A percentile compares a stretch with the other conserved stretches of the same genome.
Evolutionary conservation across 176 grass and related monocot genomes (phyloP).

Genomic region (Tillandsia leiboldiana): DNA sequence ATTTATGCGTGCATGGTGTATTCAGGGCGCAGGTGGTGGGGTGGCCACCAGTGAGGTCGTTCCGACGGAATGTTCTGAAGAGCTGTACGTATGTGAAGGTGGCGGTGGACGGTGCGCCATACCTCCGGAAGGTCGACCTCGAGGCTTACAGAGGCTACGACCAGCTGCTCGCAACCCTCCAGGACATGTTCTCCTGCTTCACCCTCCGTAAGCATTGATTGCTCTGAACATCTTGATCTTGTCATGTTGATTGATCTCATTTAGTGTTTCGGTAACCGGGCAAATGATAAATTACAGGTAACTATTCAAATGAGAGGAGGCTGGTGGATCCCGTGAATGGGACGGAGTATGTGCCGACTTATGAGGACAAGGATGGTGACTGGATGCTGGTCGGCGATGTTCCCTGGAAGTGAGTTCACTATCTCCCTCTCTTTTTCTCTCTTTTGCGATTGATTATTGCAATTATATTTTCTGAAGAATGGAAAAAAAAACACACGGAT

Average conservation of each 20-base stretch:
- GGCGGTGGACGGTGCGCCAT: conserved; percentile 78
- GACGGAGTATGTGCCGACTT: conserved; percentile 75
- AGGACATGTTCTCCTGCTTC: conserved; percentile 70
- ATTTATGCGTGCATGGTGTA: neutral
- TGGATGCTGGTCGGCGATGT: conserved; percentile 98
- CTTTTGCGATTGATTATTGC: neutral
- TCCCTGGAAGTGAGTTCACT: conserved; percentile 65
- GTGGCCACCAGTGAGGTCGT: conserved; percentile 89
- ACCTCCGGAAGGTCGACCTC: conserved; percentile 76
- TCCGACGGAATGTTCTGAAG: conserved; percentile 63
- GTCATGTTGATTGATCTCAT: neutral
- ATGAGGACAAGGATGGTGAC: conserved; percentile 93
- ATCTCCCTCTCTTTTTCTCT: neutral
- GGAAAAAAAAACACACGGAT: too few species aligned
- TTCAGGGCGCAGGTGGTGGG: conserved; percentile 65
- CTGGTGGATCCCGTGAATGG: conserved; percentile 63
- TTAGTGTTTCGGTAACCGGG: neutral
- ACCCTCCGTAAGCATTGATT: conserved; percentile 26
- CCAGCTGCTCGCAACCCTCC: conserved; percentile 43
- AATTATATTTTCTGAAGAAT: neutral
- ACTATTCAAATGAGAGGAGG: conserved; percentile 21
- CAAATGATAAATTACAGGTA: conserved; percentile 16
- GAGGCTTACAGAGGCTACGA: conserved; percentile 46
- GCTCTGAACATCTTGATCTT: conserved; percentile 1
- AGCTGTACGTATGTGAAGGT: conserved; percentile 61